Evolutionary conservation across 2,329 filamentous ascomycete genomes (phyloP), one percentile per base, ranked within the genome.

Genomic region (Colletotrichum sp.): DNA sequence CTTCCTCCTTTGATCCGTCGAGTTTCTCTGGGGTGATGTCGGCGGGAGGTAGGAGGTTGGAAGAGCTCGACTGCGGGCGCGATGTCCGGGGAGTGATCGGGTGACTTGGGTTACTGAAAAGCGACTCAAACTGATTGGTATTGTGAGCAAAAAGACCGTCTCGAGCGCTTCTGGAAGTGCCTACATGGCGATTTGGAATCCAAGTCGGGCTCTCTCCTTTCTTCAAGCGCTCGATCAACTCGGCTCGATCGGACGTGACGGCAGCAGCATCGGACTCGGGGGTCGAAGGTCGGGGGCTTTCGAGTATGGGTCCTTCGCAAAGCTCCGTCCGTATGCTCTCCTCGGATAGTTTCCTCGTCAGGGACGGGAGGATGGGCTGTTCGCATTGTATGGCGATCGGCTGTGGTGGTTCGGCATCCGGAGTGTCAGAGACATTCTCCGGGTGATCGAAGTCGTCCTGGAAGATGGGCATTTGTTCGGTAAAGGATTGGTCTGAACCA

Each of bases 191-290:
- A 82, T 89, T 92, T 32, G 92, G 90, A 52, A 93, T 87, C 95
- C 95, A 97, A 6, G 92, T 91, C 48, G 95, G 93, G 81, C 92
- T 94, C 84, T 96, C 93, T 36, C 92, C 92, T 83, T 91, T 92
- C 86, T 98, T 98, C 79, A 98, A 89, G 78, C 93, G 91, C 84
- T 96, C 92, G 73, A 99, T 98, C 80, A 98, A 87, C 83, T 96
- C 94, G 73, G 92, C 92, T 78, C 96, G 91, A 83, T 95, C 92
- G 21, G 88, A 89, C 43, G 87, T 88, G 14, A 85, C 77, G n/a
- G 78, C 79, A 10, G 79, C 74, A 7, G 74, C 60, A 36, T 82
- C 81, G 26, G 79, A 78, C 30, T 84, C 83, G 7, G 84, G 84
- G 2, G 83, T 82, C 36, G 72, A 78, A 14, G 66, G 71, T 28